phyloP scores from a whole-genome alignment of 306 rosid species.

The Mimosa bimucronata region DNA sequence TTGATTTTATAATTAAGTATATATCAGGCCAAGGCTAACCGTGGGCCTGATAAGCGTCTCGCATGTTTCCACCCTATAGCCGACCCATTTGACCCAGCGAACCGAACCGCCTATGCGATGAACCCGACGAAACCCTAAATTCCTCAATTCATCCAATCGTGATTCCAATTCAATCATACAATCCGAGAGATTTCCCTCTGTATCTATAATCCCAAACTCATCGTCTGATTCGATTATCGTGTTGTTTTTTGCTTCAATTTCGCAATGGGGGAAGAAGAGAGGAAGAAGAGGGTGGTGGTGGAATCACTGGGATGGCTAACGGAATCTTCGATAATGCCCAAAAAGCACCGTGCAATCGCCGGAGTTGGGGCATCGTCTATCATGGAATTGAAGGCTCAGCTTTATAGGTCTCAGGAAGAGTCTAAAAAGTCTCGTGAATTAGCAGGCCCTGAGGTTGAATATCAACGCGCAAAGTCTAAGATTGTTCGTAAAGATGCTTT shows the following conservation, averaged over 20 bases:
- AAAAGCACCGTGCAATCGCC: slow-evolving; percentile 79
- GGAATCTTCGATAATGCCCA: slow-evolving; percentile 95
- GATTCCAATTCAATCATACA: neutral
- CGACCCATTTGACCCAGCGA: neutral
- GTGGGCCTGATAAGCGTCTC: too few species aligned
- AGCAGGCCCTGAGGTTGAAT: slow-evolving; percentile 59
- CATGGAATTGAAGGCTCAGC: slow-evolving; percentile 89
- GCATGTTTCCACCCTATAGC: too few species aligned
- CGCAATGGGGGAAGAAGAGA: slow-evolving; percentile 51
- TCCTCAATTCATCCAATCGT: neutral
- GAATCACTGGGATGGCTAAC: slow-evolving; percentile 99
- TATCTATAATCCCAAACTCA: neutral
- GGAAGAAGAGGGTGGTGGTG: slow-evolving; percentile 59
- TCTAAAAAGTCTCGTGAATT: slow-evolving; percentile 74
- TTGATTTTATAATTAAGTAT: too few species aligned
- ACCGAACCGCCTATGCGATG: neutral
- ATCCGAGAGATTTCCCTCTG: neutral
- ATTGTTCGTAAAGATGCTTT: slow-evolving; percentile 51
- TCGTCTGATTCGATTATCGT: neutral
- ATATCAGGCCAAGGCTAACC: too few species aligned
- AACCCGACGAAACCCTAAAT: slow-evolving; percentile 29
- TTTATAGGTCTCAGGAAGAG: slow-evolving; percentile 86
- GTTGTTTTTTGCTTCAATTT: neutral
- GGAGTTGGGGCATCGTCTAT: slow-evolving; percentile 94
- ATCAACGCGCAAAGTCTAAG: slow-evolving; percentile 77